Evolutionary conservation across 2,329 filamentous ascomycete species (phyloP).

Genomic region (Ophiostoma sp.): DNA sequence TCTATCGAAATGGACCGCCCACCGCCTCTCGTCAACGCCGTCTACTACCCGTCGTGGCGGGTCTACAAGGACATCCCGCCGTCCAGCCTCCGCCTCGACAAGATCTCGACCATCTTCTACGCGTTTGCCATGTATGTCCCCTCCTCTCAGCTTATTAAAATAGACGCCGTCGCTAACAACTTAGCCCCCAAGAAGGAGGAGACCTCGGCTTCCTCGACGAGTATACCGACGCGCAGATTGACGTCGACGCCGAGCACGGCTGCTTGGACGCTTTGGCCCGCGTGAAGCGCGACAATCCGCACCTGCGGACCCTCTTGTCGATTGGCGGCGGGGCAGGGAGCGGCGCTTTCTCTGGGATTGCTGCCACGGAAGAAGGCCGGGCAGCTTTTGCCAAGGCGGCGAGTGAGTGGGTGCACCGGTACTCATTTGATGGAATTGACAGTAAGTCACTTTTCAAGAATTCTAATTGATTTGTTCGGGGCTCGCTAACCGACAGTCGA

Average conservation of each 20-base stretch:
- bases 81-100: slow-evolving; percentile 55
- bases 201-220: slow-evolving; percentile 56
- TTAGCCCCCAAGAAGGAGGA: slow-evolving; percentile 40
- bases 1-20: slow-evolving; percentile 13
- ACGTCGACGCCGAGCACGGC: slow-evolving; percentile 59
- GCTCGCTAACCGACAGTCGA: slow-evolving; percentile 50
- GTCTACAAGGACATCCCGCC: slow-evolving; percentile 63
- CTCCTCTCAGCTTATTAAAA: too few relatives aligned
- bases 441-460: slow-evolving; percentile 51
- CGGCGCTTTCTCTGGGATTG: slow-evolving; percentile 60
- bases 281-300: slow-evolving; percentile 57
- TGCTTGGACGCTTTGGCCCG: slow-evolving; percentile 60
- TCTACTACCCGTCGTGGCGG: slow-evolving; percentile 68
- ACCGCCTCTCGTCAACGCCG: slow-evolving; percentile 34
- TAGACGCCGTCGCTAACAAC: background rate
- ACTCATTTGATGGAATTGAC: slow-evolving; percentile 64
- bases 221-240: slow-evolving; percentile 62
- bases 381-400: slow-evolving; percentile 57
- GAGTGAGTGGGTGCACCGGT: slow-evolving; percentile 55
- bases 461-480: background rate
- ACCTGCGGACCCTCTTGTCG: slow-evolving; percentile 61
- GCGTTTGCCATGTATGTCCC: slow-evolving; percentile 56
- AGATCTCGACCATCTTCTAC: slow-evolving; percentile 65
- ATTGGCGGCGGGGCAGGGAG: slow-evolving; percentile 66
- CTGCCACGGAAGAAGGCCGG: slow-evolving; percentile 48